A percentile compares a stretch with the other conserved stretches of the same genome.
Conservation (phyloP, 371 early-diverging fungal species). For the Actinomucor elegans region DNA sequence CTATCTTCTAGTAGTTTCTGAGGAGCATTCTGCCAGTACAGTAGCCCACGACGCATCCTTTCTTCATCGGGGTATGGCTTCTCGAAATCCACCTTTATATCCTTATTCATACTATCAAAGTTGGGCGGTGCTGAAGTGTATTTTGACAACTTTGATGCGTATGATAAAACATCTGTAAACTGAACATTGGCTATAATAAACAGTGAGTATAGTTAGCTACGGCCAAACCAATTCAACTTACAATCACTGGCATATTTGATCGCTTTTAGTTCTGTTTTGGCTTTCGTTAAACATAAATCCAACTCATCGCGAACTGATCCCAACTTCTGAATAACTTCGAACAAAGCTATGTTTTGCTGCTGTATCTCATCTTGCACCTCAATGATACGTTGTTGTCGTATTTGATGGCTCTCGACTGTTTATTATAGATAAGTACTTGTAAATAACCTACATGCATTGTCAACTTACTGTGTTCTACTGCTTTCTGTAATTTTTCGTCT, state of each 20-base stretch:
- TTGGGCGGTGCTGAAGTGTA: slow-evolving; percentile 53
- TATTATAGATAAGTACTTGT: background rate
- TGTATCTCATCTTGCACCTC: slow-evolving; percentile 48
- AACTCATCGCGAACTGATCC: slow-evolving; percentile 30
- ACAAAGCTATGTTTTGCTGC: slow-evolving; percentile 33
- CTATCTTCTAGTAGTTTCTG: slow-evolving; percentile 29
- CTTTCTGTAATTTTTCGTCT: slow-evolving; percentile 37
- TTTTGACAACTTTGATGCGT: slow-evolving; percentile 50
- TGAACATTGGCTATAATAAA: slow-evolving; percentile 38
- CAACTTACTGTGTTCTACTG: slow-evolving; percentile 40
- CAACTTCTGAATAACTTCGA: slow-evolving; percentile 35
- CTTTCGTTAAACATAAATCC: slow-evolving; percentile 28
- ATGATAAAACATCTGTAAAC: slow-evolving; percentile 49
- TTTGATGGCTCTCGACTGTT: slow-evolving; percentile 50
- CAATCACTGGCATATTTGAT: slow-evolving; percentile 37
- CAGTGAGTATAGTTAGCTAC: too few relatives aligned
- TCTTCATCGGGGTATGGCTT: slow-evolving; percentile 59
- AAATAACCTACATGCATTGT: background rate
- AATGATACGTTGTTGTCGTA: slow-evolving; percentile 42
- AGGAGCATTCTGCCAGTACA: slow-evolving; percentile 46
- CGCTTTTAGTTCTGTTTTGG: slow-evolving; percentile 37
- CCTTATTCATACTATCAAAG: slow-evolving; percentile 38
- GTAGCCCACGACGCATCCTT: slow-evolving; percentile 43
- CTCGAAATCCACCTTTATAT: slow-evolving; percentile 46
- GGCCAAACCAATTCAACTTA: too few relatives aligned